Percentiles rank a stretch among this genome's conserved stretches.
phyloP scores from a whole-genome alignment of 371 early-diverging fungal species.

The Mucor sp. region DNA sequence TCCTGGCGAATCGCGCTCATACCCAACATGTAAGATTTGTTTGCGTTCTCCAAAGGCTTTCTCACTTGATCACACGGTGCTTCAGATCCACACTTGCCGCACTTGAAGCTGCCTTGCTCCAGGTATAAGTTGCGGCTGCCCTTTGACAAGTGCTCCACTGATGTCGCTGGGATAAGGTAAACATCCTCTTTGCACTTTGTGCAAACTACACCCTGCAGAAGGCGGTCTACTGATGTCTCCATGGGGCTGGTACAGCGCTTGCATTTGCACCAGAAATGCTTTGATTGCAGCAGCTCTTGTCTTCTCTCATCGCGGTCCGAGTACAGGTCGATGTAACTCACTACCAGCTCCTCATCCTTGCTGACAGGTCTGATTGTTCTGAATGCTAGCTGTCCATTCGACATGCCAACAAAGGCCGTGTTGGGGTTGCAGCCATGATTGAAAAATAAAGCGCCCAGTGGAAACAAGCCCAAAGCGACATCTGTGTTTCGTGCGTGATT shows the following conservation, averaged over 20 bases:
- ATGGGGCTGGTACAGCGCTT: conserved; percentile 63
- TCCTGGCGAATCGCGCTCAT: conserved; percentile 34
- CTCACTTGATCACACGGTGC: conserved; percentile 30
- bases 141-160: conserved; percentile 29
- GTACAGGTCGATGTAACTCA: conserved; percentile 69
- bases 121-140: conserved; percentile 9
- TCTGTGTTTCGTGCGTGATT: conserved; percentile 55
- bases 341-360: conserved; percentile 60
- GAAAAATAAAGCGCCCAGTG: conserved; percentile 63
- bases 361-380: conserved; percentile 61
- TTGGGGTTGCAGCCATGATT: conserved; percentile 75
- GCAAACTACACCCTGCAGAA: conserved; percentile 69
- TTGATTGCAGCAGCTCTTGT: conserved; percentile 57
- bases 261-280: conserved; percentile 79
- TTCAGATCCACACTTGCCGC: conserved; percentile 55
- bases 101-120: conserved; percentile 39
- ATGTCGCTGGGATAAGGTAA: conserved; percentile 60
- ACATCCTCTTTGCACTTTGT: conserved; percentile 60
- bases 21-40: conserved; percentile 30
- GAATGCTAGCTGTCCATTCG: conserved; percentile 55
- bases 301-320: conserved; percentile 72
- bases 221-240: conserved; percentile 66
- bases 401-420: conserved; percentile 57
- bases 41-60: conserved; percentile 42
- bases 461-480: conserved; percentile 66